Percentiles rank a stretch among this genome's conserved stretches.
These are phyloP conservation scores for Aaosphaeria arxii DNA, from an alignment of 2,329 filamentous ascomycete species.

Conservation along the genomic window DNA sequence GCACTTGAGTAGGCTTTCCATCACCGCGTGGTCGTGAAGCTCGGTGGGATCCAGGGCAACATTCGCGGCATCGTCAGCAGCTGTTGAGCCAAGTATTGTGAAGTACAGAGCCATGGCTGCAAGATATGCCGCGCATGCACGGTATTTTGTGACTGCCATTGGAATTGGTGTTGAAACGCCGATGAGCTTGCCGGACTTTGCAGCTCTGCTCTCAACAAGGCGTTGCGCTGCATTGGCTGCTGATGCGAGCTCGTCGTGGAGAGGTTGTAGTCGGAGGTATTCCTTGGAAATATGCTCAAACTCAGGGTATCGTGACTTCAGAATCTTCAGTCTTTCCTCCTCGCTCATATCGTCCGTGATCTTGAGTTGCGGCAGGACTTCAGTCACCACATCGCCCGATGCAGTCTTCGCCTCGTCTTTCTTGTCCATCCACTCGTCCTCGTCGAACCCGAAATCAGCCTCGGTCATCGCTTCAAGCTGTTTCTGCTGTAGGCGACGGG, in stretches of 20 bases:
- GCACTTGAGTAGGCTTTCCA: constrained; percentile 78
- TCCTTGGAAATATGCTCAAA: constrained; percentile 84
- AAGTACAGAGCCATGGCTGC: constrained; percentile 91
- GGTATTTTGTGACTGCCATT: constrained; percentile 61
- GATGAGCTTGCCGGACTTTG: constrained; percentile 17
- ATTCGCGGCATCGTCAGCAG: constrained; percentile 50
- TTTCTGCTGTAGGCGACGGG: constrained; percentile 83
- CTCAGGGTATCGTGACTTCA: constrained; percentile 84
- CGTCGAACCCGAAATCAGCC: constrained; percentile 90
- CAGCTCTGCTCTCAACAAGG: constrained; percentile 25
- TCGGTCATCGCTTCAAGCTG: constrained; percentile 85
- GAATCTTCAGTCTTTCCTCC: constrained; percentile 70
- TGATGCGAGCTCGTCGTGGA: constrained; percentile 57
- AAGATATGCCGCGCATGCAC: constrained; percentile 81
- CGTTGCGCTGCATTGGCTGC: constrained; percentile 58
- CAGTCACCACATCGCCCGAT: constrained; percentile 64
- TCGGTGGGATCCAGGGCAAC: constrained; percentile 72
- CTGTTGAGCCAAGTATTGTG: constrained; percentile 80
- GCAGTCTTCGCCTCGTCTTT: constrained; percentile 47
- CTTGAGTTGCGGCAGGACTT: constrained; percentile 80
- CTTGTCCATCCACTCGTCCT: constrained; percentile 72
- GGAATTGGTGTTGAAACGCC: constrained; percentile 15
- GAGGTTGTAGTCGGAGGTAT: constrained; percentile 65
- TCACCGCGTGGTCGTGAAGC: constrained; percentile 84
- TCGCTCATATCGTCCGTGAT: constrained; percentile 75